phyloP scores from a whole-genome alignment of 1,284 basidiomycete species.

The Phellopilus nigrolimitatus region DNA sequence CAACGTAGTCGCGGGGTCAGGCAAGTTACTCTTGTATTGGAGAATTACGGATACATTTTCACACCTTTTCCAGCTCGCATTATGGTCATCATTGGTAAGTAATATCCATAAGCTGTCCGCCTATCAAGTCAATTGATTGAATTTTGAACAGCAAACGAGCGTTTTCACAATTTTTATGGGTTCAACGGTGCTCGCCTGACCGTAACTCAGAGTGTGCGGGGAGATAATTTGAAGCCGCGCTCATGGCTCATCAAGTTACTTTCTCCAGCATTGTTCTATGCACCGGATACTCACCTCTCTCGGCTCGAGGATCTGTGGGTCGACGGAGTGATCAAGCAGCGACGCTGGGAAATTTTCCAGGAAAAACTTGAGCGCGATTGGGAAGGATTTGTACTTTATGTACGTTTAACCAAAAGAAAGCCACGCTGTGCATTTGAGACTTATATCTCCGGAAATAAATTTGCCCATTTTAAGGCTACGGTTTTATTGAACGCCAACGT shows the following conservation, averaged over 20 bases:
- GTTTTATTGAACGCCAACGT: constrained; percentile 43
- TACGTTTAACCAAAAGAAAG: background rate
- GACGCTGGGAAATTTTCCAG: constrained; percentile 33
- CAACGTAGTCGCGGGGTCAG: too few relatives aligned
- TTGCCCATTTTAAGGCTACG: constrained; percentile 34
- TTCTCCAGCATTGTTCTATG: constrained; percentile 39
- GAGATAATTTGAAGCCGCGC: constrained; percentile 24
- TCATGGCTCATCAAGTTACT: constrained; percentile 31
- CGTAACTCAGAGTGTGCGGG: constrained; percentile 39
- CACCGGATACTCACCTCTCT: constrained; percentile 37
- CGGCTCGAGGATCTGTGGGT: constrained; percentile 39
- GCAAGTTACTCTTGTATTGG: too few relatives aligned
- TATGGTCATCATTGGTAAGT: constrained; percentile 42
- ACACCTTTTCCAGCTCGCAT: too few relatives aligned
- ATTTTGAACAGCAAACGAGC: constrained; percentile 32
- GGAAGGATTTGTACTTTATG: constrained; percentile 28
- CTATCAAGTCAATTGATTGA: background rate
- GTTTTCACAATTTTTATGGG: constrained; percentile 49
- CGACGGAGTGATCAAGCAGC: constrained; percentile 28
- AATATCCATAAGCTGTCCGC: background rate
- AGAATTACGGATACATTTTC: too few relatives aligned
- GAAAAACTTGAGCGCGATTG: constrained; percentile 30
- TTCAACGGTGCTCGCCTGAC: constrained; percentile 46
- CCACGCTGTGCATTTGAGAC: background rate
- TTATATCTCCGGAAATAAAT: background rate